Evolutionary conservation across 1,139 yeast species (phyloP), one percentile per base, ranked within the genome.

Genomic region (Candida gigantensis): DNA sequence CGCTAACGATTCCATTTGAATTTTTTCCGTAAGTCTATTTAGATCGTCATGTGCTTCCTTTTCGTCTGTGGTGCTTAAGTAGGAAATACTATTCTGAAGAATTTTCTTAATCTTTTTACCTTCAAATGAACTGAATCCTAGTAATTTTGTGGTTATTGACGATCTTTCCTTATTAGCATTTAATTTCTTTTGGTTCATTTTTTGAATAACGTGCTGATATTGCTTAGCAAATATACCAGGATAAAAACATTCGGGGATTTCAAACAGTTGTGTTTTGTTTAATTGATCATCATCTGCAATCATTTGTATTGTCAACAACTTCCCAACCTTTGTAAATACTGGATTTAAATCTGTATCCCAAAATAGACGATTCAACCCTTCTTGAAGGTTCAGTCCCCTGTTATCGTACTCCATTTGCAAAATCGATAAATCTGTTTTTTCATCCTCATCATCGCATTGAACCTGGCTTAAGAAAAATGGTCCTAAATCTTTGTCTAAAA

Each of bases 351-450:
- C 65, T 20, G 38, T 46, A 14, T 54, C 57, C 75, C 76, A 69
- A 36, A 71, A 65, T 40, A 70, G 50, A 28, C 52, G 58, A 45
- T 62, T 60, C 34, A 71, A 54, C 0, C 68, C 51, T 29, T 58
- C 62, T 37, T 62, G 60, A 13, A 70, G 45, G 14, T 51, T 52
- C 2, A 47, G 14, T n/a, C 50, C 49, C 24, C 70, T 46, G 6
- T 51, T 36, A 11, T 66, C 74, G n/a, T 46, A 31, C 20, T 70
- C 74, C 9, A 70, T 54, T 19, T 66, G 68, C 26, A 70, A 50
- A 4, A 59, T 51, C 6, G 52, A 49, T 18, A 69, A 40, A 13
- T 56, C 61, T 3, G 56, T 58, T 28, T 60, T 65, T 4, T 42
- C 7, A 18, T 18, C 45, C 4, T 41, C 47, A 9, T 32, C 40